phyloP scores from a whole-genome alignment of 345 rosid species.

The Syzygium aqueum region DNA sequence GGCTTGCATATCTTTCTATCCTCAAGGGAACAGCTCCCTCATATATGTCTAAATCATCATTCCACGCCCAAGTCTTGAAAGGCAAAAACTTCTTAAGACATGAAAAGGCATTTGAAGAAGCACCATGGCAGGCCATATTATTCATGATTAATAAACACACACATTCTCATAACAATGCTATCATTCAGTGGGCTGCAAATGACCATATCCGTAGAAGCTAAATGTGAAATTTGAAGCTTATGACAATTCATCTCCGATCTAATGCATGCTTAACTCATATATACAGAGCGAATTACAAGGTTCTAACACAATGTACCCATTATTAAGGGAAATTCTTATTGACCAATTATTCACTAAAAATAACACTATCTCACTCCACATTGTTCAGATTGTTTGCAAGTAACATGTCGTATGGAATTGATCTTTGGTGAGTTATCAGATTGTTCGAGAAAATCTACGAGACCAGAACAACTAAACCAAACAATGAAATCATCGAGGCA shows the following conservation, averaged over 20 bases:
- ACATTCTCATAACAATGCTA: not conserved
- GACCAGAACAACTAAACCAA: not conserved
- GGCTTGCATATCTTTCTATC: not conserved
- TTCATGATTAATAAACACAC: not conserved
- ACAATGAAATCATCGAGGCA: not conserved
- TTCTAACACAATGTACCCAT: not conserved
- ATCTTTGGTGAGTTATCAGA: not conserved
- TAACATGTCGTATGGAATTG: not conserved
- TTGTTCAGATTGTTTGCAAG: not conserved
- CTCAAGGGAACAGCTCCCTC: not conserved
- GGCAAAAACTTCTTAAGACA: not conserved
- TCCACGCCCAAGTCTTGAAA: not conserved
- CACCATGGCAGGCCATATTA: not conserved
- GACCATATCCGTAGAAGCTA: not conserved
- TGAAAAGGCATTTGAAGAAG: not conserved
- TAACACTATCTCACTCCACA: not conserved
- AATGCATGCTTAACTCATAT: not conserved
- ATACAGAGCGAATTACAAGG: not conserved
- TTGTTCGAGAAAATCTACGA: not conserved
- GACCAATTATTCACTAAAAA: not conserved
- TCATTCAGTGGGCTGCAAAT: not conserved
- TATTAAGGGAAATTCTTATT: not conserved
- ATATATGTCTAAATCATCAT: not conserved
- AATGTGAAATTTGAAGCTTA: not conserved
- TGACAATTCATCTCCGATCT: not conserved